A percentile compares a stretch with the other conserved stretches of the same genome.
phyloP scores from a whole-genome alignment of 2,329 filamentous ascomycete genomes.

The Alternaria dauci region DNA sequence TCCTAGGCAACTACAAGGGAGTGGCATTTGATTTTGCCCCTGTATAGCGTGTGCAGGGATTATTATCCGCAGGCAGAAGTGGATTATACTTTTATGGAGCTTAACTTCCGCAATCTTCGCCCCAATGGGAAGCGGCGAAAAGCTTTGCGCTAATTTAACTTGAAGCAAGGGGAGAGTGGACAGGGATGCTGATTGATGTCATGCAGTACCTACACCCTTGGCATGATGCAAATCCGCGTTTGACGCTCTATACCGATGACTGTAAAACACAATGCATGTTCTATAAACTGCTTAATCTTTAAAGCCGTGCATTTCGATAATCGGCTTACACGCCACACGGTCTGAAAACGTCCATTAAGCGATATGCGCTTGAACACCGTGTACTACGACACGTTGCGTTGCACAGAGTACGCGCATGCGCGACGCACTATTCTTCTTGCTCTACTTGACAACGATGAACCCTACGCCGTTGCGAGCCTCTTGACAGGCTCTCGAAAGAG shows the following conservation, averaged over 20 bases:
- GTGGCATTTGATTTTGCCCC: too few species aligned
- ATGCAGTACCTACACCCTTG: constrained; percentile 5
- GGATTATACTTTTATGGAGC: constrained; percentile 1
- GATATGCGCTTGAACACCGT: constrained; percentile 30
- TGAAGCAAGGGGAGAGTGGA: constrained; percentile 18
- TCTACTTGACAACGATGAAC: constrained; percentile 66
- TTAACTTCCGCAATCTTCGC: constrained; percentile 20
- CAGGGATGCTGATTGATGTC: constrained; percentile 16
- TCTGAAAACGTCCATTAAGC: constrained; percentile 12
- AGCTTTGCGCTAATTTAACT: constrained; percentile 18
- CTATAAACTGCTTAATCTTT: constrained; percentile 11
- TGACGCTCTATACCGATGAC: constrained; percentile 2
- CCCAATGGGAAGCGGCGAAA: constrained; percentile 14
- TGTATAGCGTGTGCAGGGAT: too few species aligned
- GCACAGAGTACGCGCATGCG: constrained; percentile 40
- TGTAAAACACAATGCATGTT: background rate
- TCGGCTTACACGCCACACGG: constrained; percentile 17
- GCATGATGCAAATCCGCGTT: constrained; percentile 1
- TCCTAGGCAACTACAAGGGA: too few species aligned
- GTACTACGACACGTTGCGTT: constrained; percentile 28
- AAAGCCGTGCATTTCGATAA: constrained; percentile 17
- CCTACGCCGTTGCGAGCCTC: constrained; percentile 66
- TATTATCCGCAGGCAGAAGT: background rate
- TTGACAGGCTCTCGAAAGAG: constrained; percentile 64
- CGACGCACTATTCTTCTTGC: constrained; percentile 37